Evolutionary conservation across 73 alveolate species (phyloP), one percentile per base, ranked within the genome.

Genomic region (Urostyla sp.): DNA sequence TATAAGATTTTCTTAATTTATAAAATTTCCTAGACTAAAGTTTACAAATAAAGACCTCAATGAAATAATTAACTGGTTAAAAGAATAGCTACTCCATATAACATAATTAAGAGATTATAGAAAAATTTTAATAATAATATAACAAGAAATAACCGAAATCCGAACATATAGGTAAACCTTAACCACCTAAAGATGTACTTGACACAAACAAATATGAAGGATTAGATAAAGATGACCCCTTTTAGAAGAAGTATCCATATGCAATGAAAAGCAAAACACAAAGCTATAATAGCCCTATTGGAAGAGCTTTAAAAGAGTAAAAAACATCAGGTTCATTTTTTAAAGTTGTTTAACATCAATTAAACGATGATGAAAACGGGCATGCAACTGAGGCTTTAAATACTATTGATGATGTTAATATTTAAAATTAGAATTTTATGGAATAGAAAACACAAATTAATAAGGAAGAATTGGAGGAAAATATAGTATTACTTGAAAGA

Each of bases 1-100:
- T 63, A 8, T 43, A 63, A 40, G 79, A 63, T 32, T 63, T 43
- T 37, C 10, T 13, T 38, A 6, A 38, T 7, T 11, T 43, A 5
- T 40, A 63, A 43, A 63, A 63, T 24, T 15, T 43, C 20, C 3
- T 3, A 23, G 50, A 63, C 60, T 63, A 63, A 43, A 63, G 79
- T 43, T 43, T 6, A 63, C 44, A 4, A 63, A 43, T 3, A 63
- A 43, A 23, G 31, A 38, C 7, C 79, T 43, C 44, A 20, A 43
- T 6, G 11, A 13, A 10, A 8, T 24, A 5, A 63, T 43, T 26
- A 60, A 60, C 27, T 58, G 56, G 20, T 26, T 63, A 11, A 34
- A 20, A n/a, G n/a, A n/a, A n/a, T n/a, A n/a, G n/a, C n/a, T n/a
- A n/a, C n/a, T n/a, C n/a, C n/a, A n/a, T n/a, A n/a, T n/a, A n/a